These are phyloP conservation scores for Eragrostis tef DNA, from an alignment of 202 grass and related monocot species.

Conservation along the genomic window DNA sequence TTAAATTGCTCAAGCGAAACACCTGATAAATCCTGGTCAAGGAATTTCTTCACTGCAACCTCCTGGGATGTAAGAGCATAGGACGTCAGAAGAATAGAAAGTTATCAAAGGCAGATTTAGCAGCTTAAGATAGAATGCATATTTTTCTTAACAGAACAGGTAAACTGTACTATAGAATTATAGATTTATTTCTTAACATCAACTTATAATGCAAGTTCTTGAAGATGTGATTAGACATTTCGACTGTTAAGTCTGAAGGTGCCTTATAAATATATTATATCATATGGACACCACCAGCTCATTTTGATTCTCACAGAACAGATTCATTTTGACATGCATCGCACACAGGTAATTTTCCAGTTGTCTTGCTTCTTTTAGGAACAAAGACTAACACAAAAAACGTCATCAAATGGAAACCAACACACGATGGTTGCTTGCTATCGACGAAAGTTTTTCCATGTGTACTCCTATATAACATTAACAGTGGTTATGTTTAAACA, in stretches of 20 bases:
- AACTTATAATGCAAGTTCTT: not conserved
- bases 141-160: slow-evolving; percentile 3
- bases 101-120: slow-evolving; percentile 12
- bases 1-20: slow-evolving; percentile 93
- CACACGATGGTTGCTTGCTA: not conserved
- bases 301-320: slow-evolving; percentile 7
- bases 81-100: slow-evolving; percentile 42
- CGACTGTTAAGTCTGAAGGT: slow-evolving; percentile 22
- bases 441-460: slow-evolving; percentile 2
- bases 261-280: slow-evolving; percentile 6
- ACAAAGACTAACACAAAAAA: slow-evolving; percentile 22
- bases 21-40: slow-evolving; percentile 95
- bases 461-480: not conserved
- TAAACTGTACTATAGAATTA: slow-evolving; percentile 3
- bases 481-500: slow-evolving; percentile 9
- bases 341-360: not conserved
- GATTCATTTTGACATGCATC: no score
- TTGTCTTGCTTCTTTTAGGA: not conserved
- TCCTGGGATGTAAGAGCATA: slow-evolving; percentile 70
- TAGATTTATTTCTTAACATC: not conserved
- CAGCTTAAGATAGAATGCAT: slow-evolving; percentile 19
- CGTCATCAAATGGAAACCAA: not conserved
- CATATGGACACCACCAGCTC: not conserved
- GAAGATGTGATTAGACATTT: slow-evolving; percentile 1
- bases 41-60: slow-evolving; percentile 98